Base-by-base conservation (phyloP, 805 yeast species). In the Blastobotrys mokoenaii region DNA sequence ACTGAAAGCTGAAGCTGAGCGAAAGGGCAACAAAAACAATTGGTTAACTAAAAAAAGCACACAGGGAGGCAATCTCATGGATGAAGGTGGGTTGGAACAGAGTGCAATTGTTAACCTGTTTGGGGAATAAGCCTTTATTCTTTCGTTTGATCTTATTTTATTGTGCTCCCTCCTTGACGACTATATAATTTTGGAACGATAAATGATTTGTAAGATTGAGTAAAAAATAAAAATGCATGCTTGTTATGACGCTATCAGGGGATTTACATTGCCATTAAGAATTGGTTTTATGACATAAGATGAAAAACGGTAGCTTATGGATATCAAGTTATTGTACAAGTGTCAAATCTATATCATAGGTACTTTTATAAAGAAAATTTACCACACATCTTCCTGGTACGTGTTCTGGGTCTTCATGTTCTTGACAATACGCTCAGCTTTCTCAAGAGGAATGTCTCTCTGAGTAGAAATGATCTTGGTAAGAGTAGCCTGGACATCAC, bases 341-440 rank as follows among this genome's bases (percentile, higher is more conserved):
- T 32, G 16, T 32, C 16, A 14, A n/a, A 32, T 32, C 35, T 32
- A 32, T 5, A 32, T 32, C 35, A n/a, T 32, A n/a, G 6, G 8
- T 32, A 32, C 17, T 14, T n/a, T n/a, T n/a, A n/a, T n/a, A n/a
- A n/a, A n/a, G n/a, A n/a, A n/a, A n/a, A 17, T 18, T 68, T 70
- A 90, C 98, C 98, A 90, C 11, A 90, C 96, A 72, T 90, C 98
- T 68, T 93, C 97, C 69, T 90, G 98, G 65, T 88, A 90, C 66
- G 82, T 79, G 62, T 89, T 90, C 56, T 83, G 81, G 20, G 85
- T 79, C 64, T 84, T 85, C 69, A 84, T 75, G 51, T 80, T 75
- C 68, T 86, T 84, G 48, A 87, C 74, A 59, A 84, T 70, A 48
- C 83, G 93, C 45, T 77, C 75, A 11, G 95, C 96, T 52, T 77